Evolutionary conservation across 2,329 filamentous ascomycete genomes (phyloP).

Genomic region (Aureobasidium sp.): DNA sequence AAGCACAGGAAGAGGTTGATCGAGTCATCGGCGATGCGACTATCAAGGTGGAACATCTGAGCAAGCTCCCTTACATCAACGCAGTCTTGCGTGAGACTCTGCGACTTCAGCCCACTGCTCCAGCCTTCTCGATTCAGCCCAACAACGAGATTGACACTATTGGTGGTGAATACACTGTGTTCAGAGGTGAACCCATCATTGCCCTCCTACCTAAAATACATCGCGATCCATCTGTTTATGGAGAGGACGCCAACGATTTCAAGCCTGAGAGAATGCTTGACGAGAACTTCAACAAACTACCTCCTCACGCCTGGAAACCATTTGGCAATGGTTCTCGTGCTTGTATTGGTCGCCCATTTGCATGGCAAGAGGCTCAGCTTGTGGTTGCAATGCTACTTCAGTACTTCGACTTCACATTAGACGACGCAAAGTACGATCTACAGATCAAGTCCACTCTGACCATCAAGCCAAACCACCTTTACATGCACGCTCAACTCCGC

Average conservation of each 20-base stretch:
- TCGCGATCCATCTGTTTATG: conserved; percentile 56
- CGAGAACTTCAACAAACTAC: conserved; percentile 51
- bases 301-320: conserved; percentile 40
- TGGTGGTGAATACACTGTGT: conserved; percentile 54
- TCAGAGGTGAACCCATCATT: conserved; percentile 44
- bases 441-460: conserved; percentile 52
- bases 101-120: conserved; percentile 52
- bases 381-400: conserved; percentile 59
- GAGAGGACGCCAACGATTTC: conserved; percentile 58
- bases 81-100: conserved; percentile 62
- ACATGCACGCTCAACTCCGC: conserved; percentile 52
- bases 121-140: conserved; percentile 49
- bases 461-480: conserved; percentile 57
- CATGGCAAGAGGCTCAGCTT: conserved; percentile 64
- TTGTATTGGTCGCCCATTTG: conserved; percentile 67
- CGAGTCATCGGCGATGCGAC: conserved; percentile 52
- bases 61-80: conserved; percentile 58
- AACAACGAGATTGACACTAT: conserved; percentile 46
- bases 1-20: conserved; percentile 63
- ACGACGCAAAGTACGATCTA: conserved; percentile 54
- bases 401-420: conserved; percentile 60
- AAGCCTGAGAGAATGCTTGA: conserved; percentile 66
- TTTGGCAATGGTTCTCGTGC: conserved; percentile 65
- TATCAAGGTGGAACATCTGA: conserved; percentile 55
- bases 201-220: conserved; percentile 50